Conservation (phyloP, 2,329 filamentous ascomycete species). For the Xylaria hypoxylon region DNA sequence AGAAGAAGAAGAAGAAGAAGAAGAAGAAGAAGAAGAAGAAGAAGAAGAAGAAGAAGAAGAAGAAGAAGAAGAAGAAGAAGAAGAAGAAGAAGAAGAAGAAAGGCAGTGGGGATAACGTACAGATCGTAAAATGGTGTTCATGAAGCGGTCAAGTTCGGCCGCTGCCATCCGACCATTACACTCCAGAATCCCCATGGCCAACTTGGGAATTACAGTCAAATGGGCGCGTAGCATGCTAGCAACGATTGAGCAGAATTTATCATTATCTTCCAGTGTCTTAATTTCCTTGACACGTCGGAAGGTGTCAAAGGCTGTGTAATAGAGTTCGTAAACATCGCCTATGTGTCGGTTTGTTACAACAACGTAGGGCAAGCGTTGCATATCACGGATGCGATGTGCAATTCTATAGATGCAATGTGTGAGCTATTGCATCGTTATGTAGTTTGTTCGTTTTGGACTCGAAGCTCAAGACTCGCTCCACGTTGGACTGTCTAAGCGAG, state of each 20-base stretch:
- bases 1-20: no score
- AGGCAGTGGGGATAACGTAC: constrained; percentile 61
- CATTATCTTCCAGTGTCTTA: constrained; percentile 88
- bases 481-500: no score
- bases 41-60: no score
- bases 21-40: no score
- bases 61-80: no score
- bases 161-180: constrained; percentile 84
- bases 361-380: constrained; percentile 95
- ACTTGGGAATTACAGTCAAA: constrained; percentile 90
- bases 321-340: constrained; percentile 94
- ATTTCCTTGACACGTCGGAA: constrained; percentile 88
- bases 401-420: constrained; percentile 64
- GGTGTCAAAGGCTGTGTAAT: constrained; percentile 95
- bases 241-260: constrained; percentile 83
- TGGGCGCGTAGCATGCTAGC: constrained; percentile 85
- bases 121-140: constrained; percentile 92
- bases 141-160: constrained; percentile 88
- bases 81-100: no score
- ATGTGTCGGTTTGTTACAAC: constrained; percentile 97
- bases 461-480: neutral
- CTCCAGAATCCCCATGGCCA: constrained; percentile 94
- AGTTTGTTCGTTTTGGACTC: neutral
- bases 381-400: constrained; percentile 94
- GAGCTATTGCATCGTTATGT: constrained; percentile 1